phyloP scores from a whole-genome alignment of 768 basidiomycete species.

The Rhizopogon vulgaris region DNA sequence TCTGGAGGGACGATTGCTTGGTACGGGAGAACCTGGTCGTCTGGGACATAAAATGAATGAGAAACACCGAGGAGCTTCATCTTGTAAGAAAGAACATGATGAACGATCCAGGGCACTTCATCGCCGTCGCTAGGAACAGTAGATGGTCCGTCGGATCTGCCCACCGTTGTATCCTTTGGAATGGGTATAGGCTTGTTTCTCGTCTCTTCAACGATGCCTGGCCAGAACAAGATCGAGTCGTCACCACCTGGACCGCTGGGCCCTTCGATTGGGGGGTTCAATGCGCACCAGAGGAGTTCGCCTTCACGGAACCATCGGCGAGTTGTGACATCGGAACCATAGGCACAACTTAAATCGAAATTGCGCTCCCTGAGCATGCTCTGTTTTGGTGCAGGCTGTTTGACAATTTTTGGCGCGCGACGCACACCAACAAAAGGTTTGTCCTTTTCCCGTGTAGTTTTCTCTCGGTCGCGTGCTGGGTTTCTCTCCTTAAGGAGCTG shows the following conservation, averaged over 20 bases:
- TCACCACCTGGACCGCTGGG: constrained; percentile 23
- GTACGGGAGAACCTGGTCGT: constrained; percentile 65
- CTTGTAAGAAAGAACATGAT: constrained; percentile 59
- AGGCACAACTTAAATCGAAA: constrained; percentile 55
- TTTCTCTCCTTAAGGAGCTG: not conserved
- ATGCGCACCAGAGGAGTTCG: constrained; percentile 67
- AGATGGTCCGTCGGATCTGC: constrained; percentile 1
- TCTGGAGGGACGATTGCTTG: constrained; percentile 56
- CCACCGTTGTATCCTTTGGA: constrained; percentile 15
- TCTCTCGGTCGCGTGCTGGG: constrained; percentile 5
- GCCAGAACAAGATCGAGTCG: constrained; percentile 64
- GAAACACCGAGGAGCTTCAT: constrained; percentile 60
- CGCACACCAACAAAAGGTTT: constrained; percentile 39
- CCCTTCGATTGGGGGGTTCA: constrained; percentile 44
- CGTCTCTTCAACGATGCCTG: constrained; percentile 57
- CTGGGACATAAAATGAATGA: constrained; percentile 41
- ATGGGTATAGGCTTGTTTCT: constrained; percentile 41
- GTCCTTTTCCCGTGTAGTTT: constrained; percentile 11
- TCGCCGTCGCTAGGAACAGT: constrained; percentile 9
- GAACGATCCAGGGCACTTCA: constrained; percentile 48
- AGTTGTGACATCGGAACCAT: constrained; percentile 38
- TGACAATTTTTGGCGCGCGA: constrained; percentile 29
- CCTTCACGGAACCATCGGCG: constrained; percentile 60
- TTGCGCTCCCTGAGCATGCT: constrained; percentile 57
- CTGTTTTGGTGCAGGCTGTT: constrained; percentile 34